Conservation (phyloP, 2,329 filamentous ascomycete genomes). For the Colletotrichum sansevieriae region DNA sequence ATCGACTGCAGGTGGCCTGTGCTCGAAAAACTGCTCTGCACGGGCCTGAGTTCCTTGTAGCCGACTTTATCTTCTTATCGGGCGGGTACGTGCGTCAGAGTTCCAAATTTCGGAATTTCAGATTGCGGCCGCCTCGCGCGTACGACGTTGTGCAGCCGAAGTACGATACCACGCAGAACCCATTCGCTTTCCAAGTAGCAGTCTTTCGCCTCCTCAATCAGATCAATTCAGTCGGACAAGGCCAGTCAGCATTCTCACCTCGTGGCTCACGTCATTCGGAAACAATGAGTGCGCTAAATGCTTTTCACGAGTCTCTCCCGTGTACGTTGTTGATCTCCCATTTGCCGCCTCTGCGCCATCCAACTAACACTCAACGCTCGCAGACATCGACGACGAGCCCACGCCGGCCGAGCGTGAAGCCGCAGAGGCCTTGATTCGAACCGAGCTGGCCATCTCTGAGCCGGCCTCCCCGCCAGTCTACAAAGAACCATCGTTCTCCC, state of each 20-base stretch:
- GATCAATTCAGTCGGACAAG: neutral
- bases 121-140: conserved; percentile 7
- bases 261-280: neutral
- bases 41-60: conserved; percentile 26
- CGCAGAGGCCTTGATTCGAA: conserved; percentile 77
- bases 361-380: conserved; percentile 41
- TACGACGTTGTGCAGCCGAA: conserved; percentile 1
- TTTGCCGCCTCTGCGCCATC: conserved; percentile 4
- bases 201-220: neutral
- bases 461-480: conserved; percentile 65
- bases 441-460: conserved; percentile 69
- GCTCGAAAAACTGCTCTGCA: conserved; percentile 10
- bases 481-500: conserved; percentile 70
- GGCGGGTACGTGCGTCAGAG: conserved; percentile 29
- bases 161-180: neutral
- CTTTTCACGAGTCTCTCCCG: conserved; percentile 82
- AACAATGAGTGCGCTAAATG: conserved; percentile 48
- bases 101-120: conserved; percentile 34
- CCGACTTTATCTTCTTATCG: conserved; percentile 36
- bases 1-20: conserved; percentile 32
- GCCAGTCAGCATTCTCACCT: too few species aligned
- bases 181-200: neutral
- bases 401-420: conserved; percentile 72
- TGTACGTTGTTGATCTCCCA: conserved; percentile 65
- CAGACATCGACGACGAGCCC: conserved; percentile 86